A percentile compares a stretch with the other conserved stretches of the same genome.
These are phyloP conservation scores for Marasmius fiardii DNA, from an alignment of 1,284 basidiomycete species.

Conservation along the genomic window DNA sequence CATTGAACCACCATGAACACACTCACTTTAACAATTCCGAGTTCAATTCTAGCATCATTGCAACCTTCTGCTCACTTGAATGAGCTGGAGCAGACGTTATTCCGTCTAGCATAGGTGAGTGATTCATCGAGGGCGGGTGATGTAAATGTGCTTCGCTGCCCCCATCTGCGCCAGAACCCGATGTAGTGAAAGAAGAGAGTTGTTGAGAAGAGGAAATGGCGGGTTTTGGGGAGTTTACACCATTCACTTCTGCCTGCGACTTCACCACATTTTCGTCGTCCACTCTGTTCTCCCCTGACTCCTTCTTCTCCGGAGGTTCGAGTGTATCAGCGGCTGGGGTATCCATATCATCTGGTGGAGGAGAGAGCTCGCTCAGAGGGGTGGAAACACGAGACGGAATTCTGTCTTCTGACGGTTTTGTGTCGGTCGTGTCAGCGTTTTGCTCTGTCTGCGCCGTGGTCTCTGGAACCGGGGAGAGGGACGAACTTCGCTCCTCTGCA, in stretches of 20 bases:
- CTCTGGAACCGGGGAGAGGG: slow-evolving; percentile 50
- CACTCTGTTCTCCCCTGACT: slow-evolving; percentile 21
- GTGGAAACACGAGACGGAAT: slow-evolving; percentile 49
- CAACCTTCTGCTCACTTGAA: slow-evolving; percentile 46
- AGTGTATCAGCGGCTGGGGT: slow-evolving; percentile 19
- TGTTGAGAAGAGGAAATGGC: slow-evolving; percentile 4
- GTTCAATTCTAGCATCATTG: slow-evolving; percentile 61
- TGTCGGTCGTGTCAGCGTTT: slow-evolving; percentile 15
- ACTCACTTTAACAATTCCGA: slow-evolving; percentile 61
- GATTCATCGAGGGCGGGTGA: slow-evolving; percentile 2
- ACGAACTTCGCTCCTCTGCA: slow-evolving; percentile 40
- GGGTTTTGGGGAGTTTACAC: neutral
- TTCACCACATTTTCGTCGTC: slow-evolving; percentile 17
- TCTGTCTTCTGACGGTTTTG: slow-evolving; percentile 22
- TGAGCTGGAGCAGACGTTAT: slow-evolving; percentile 6
- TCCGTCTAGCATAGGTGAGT: slow-evolving; percentile 11
- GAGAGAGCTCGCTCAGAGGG: slow-evolving; percentile 68
- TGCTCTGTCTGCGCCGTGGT: slow-evolving; percentile 24
- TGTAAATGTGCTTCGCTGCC: neutral
- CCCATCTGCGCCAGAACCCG: neutral
- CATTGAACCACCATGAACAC: slow-evolving; percentile 2
- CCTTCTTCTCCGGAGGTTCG: slow-evolving; percentile 23
- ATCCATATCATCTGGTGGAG: slow-evolving; percentile 50
- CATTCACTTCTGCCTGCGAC: neutral
- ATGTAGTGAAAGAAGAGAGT: neutral